phyloP scores from a whole-genome alignment of 192 early-diverging fungal species.

The Backusella circina region DNA sequence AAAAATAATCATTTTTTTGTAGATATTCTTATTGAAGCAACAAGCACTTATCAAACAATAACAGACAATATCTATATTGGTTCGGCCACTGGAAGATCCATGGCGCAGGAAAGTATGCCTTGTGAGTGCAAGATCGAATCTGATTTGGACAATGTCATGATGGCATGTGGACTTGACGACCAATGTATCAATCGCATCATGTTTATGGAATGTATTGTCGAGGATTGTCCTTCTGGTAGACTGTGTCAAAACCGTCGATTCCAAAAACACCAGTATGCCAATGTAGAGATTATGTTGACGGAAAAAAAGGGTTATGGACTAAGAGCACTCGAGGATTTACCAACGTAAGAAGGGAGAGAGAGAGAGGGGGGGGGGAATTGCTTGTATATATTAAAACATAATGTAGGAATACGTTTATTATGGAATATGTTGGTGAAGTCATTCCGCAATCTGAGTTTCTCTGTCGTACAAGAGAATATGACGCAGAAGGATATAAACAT shows the following conservation, averaged over 20 bases:
- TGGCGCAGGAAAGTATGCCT: constrained; percentile 65
- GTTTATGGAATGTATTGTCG: constrained; percentile 86
- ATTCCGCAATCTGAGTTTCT: constrained; percentile 75
- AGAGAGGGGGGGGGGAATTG: too few species aligned
- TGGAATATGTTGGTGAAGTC: constrained; percentile 97
- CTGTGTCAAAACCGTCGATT: constrained; percentile 92
- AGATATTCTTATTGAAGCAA: constrained; percentile 33
- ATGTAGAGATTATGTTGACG: constrained; percentile 84
- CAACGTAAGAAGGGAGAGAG: constrained; percentile 51
- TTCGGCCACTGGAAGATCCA: constrained; percentile 62
- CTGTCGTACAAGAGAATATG: constrained; percentile 80
- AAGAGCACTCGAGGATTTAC: constrained; percentile 58
- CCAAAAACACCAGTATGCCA: constrained; percentile 78
- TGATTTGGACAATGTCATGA: constrained; percentile 49
- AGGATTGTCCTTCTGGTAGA: constrained; percentile 83
- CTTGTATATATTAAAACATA: too few species aligned
- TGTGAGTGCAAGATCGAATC: constrained; percentile 77
- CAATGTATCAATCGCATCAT: constrained; percentile 92
- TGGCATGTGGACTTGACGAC: constrained; percentile 85
- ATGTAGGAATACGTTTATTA: constrained; percentile 77
- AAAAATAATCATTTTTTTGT: not conserved
- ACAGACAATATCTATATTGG: constrained; percentile 69
- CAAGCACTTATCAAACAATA: constrained; percentile 61
- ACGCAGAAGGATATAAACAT: constrained; percentile 75
- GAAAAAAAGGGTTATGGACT: constrained; percentile 92